Percentiles rank a stretch among this genome's conserved stretches.
Evolutionary conservation across 2,329 filamentous ascomycete genomes (phyloP).

Genomic region (Bisporella sp.): DNA sequence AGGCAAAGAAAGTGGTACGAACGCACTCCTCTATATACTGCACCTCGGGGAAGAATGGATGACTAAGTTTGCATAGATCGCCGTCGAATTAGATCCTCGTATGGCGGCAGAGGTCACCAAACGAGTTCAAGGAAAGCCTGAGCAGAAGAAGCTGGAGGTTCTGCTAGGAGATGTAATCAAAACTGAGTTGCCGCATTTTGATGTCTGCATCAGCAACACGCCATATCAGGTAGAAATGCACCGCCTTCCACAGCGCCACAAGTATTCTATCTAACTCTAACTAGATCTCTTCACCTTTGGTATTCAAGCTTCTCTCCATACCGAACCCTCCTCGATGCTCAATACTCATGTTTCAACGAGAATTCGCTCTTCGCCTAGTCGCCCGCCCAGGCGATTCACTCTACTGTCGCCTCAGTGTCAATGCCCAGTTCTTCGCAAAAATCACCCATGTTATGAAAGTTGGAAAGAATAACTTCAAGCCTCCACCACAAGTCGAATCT

Average conservation of each 20-base stretch:
- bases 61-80: conserved; percentile 38
- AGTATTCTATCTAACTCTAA: not conserved
- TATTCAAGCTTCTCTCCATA: conserved; percentile 77
- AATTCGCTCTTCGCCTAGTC: conserved; percentile 86
- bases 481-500: conserved; percentile 86
- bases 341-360: conserved; percentile 94
- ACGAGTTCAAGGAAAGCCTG: conserved; percentile 83
- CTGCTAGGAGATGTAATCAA: conserved; percentile 92
- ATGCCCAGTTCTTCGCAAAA: conserved; percentile 86
- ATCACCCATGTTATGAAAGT: conserved; percentile 80
- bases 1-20: conserved; percentile 59
- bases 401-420: conserved; percentile 85
- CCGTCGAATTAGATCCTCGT: conserved; percentile 88
- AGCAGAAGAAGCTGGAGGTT: conserved; percentile 78
- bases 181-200: conserved; percentile 63
- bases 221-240: conserved; percentile 49
- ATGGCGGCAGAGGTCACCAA: conserved; percentile 90
- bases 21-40: too few relatives aligned
- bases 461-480: conserved; percentile 92
- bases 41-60: too few relatives aligned
- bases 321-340: conserved; percentile 74
- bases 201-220: conserved; percentile 69
- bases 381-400: conserved; percentile 82
- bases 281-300: conserved; percentile 81
- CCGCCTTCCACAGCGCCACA: too few relatives aligned